phyloP scores from a whole-genome alignment of 495 filamentous ascomycete species.

The Penicillium arizonense region DNA sequence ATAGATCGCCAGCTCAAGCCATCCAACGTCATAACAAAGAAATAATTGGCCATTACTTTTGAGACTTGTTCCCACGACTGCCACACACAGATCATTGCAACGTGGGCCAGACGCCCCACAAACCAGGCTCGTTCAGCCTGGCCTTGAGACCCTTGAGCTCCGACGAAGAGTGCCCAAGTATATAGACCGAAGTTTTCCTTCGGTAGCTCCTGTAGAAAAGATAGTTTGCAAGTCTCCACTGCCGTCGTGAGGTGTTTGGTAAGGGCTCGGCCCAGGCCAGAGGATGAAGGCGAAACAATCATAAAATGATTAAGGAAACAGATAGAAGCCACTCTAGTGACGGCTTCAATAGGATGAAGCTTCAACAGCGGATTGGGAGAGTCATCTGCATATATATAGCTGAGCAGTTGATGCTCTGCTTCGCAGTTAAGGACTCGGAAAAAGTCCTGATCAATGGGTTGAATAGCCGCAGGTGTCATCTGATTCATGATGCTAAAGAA shows the following conservation, averaged over 20 bases:
- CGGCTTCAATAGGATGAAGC: slow-evolving; percentile 28
- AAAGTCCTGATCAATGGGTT: slow-evolving; percentile 23
- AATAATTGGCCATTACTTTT: slow-evolving; percentile 20
- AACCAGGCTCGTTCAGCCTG: slow-evolving; percentile 30
- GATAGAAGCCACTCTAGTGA: slow-evolving; percentile 30
- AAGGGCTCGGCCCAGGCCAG: slow-evolving; percentile 37
- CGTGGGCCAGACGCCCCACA: slow-evolving; percentile 24
- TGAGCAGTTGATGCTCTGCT: slow-evolving; percentile 35
- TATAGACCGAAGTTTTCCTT: slow-evolving; percentile 23
- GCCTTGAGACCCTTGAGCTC: slow-evolving; percentile 29
- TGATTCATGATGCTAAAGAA: slow-evolving; percentile 22
- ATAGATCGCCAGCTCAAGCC: slow-evolving; percentile 22
- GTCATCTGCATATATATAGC: slow-evolving; percentile 27
- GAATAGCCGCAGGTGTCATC: slow-evolving; percentile 9
- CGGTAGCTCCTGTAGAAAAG: slow-evolving; percentile 15
- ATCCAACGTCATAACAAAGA: slow-evolving; percentile 22
- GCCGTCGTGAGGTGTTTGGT: slow-evolving; percentile 27
- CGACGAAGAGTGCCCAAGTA: slow-evolving; percentile 34
- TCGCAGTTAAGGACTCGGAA: slow-evolving; percentile 32
- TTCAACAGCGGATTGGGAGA: background rate
- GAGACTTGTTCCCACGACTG: slow-evolving; percentile 28
- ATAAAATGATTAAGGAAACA: slow-evolving; percentile 33
- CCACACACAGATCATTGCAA: slow-evolving; percentile 31
- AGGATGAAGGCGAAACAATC: slow-evolving; percentile 32
- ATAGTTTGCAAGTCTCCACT: slow-evolving; percentile 16